These are phyloP conservation scores for Cyberlindnera mississippiensis DNA, from an alignment of 805 yeast genomes.

Conservation along the genomic window DNA sequence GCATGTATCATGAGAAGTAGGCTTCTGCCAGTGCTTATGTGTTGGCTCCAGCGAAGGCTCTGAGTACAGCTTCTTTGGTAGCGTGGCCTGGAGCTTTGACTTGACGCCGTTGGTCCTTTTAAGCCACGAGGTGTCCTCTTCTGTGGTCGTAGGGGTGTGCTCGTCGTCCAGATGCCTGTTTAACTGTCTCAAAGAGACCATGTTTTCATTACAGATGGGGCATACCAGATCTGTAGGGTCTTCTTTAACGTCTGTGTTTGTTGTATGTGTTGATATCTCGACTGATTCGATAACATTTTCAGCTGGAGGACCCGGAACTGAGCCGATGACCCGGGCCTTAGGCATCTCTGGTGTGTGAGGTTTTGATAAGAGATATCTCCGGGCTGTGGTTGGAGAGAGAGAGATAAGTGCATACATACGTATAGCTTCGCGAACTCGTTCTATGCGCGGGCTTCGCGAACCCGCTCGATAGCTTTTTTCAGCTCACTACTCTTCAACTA, in stretches of 20 bases:
- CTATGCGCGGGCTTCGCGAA: too few relatives aligned
- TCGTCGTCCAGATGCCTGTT: conserved; percentile 70
- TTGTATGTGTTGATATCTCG: conserved; percentile 3
- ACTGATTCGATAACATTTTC: conserved; percentile 17
- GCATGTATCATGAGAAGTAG: conserved; percentile 42
- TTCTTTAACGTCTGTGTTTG: conserved; percentile 1
- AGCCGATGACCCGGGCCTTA: too few relatives aligned
- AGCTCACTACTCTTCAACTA: too few relatives aligned
- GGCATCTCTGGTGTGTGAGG: too few relatives aligned
- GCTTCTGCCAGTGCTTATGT: conserved; percentile 56
- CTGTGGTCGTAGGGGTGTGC: conserved; percentile 36
- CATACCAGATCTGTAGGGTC: conserved; percentile 35
- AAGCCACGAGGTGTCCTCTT: conserved; percentile 38
- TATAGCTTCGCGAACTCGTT: too few relatives aligned
- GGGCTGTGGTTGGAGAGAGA: too few relatives aligned
- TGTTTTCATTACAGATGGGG: conserved; percentile 65
- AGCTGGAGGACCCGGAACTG: too few relatives aligned
- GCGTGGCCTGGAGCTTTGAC: conserved; percentile 32
- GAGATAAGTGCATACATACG: too few relatives aligned
- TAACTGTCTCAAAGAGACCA: conserved; percentile 51
- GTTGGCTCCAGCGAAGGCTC: conserved; percentile 43
- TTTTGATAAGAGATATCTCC: too few relatives aligned
- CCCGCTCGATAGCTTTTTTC: too few relatives aligned
- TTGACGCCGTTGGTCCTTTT: conserved; percentile 37
- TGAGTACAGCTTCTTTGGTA: conserved; percentile 39